phyloP scores from a whole-genome alignment of 2,329 filamentous ascomycete genomes.

The Phialocephala subalpina region DNA sequence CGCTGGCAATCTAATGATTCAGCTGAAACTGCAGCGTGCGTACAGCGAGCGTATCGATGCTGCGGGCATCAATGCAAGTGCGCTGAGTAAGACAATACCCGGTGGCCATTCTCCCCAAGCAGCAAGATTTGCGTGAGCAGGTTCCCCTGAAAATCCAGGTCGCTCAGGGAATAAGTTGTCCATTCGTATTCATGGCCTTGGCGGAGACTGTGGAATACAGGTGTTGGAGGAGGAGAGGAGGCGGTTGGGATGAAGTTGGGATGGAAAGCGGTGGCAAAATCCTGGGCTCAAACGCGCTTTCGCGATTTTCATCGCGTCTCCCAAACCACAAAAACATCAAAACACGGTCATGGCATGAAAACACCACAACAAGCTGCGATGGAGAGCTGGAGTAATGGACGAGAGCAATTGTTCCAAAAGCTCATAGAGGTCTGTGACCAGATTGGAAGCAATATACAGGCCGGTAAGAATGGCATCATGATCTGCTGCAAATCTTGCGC shows the following conservation, averaged over 20 bases:
- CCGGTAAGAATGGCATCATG: slow-evolving; percentile 29
- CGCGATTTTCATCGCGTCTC: slow-evolving; percentile 7
- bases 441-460: slow-evolving; percentile 34
- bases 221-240: too few species aligned
- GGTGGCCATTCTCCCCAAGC: not conserved
- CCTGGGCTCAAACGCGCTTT: slow-evolving; percentile 4
- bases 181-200: not conserved
- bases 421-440: slow-evolving; percentile 34
- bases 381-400: slow-evolving; percentile 40
- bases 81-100: not conserved
- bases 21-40: not conserved
- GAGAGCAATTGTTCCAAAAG: slow-evolving; percentile 35
- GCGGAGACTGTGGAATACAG: too few species aligned
- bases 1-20: not conserved
- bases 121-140: not conserved
- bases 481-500: not conserved
- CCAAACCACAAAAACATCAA: not conserved
- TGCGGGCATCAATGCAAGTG: not conserved
- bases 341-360: slow-evolving; percentile 8
- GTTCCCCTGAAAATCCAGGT: too few species aligned
- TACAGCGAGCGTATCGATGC: not conserved
- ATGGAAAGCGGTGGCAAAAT: not conserved
- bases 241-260: not conserved
- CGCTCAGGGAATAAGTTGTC: not conserved
- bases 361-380: slow-evolving; percentile 26